Conservation (phyloP, 2,329 filamentous ascomycete genomes). For the Sarocladium strictum region DNA sequence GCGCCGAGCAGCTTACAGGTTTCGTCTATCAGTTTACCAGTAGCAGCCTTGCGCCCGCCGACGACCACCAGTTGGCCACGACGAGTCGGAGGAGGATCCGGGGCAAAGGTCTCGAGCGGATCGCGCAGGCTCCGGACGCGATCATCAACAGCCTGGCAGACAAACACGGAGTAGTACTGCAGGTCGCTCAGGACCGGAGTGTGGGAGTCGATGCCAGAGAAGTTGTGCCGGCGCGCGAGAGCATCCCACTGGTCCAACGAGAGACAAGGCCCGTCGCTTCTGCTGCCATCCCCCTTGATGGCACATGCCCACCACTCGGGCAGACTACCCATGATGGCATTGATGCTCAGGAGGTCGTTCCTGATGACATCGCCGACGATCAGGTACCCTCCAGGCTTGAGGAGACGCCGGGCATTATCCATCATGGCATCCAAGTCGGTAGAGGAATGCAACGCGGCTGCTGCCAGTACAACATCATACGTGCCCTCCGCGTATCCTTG, state of each 20-base stretch:
- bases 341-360: neutral
- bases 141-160: neutral
- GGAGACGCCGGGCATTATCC: slow-evolving; percentile 14
- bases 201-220: neutral
- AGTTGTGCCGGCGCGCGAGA: neutral
- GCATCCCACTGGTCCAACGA: neutral
- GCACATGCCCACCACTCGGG: neutral
- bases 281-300: neutral
- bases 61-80: neutral
- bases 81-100: no score
- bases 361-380: slow-evolving; percentile 19
- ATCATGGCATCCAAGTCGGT: slow-evolving; percentile 16
- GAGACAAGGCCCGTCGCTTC: neutral
- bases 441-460: slow-evolving; percentile 22
- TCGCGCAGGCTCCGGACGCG: neutral
- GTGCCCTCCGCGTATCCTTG: slow-evolving; percentile 18
- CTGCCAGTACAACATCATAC: slow-evolving; percentile 22
- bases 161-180: neutral
- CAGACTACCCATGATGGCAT: neutral
- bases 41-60: neutral
- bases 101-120: neutral
- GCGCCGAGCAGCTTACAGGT: slow-evolving; percentile 6
- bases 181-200: neutral
- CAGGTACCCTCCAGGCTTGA: slow-evolving; percentile 24
- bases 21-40: neutral